Percentiles rank a stretch among this genome's conserved stretches.
These are phyloP conservation scores for Solanum megistacrolobum DNA, from an alignment of 257 asterid genomes.

Conservation along the genomic window DNA sequence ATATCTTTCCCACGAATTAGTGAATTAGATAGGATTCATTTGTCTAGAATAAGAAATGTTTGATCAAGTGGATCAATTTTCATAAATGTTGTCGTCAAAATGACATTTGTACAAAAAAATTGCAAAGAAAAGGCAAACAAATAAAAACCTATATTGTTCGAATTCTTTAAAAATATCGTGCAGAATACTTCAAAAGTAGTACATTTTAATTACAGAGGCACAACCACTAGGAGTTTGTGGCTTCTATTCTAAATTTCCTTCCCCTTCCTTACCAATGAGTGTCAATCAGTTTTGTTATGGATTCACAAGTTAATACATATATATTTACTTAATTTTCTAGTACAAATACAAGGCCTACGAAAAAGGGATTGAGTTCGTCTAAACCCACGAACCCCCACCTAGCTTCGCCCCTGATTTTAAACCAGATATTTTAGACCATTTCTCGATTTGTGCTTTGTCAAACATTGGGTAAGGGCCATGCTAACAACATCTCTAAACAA, in stretches of 20 bases:
- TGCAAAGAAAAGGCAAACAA: not conserved
- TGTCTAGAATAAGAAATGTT: not conserved
- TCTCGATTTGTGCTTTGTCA: not conserved
- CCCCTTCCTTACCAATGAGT: too few relatives aligned
- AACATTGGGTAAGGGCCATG: not conserved
- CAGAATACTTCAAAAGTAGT: not conserved
- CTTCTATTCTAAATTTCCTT: too few relatives aligned
- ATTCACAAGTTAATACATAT: too few relatives aligned
- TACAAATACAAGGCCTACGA: too few relatives aligned
- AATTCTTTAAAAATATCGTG: not conserved
- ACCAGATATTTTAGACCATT: not conserved
- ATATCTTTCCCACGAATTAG: not conserved
- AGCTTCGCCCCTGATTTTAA: too few relatives aligned
- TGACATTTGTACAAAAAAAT: not conserved
- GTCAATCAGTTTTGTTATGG: too few relatives aligned
- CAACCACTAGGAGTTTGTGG: too few relatives aligned
- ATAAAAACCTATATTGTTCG: not conserved
- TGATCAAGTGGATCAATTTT: not conserved
- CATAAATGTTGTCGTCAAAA: not conserved
- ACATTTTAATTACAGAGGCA: too few relatives aligned
- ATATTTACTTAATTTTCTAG: too few relatives aligned
- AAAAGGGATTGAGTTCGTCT: too few relatives aligned
- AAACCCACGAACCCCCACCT: too few relatives aligned
- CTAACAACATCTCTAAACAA: not conserved
- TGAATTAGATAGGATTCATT: not conserved